Percentiles rank a stretch among this genome's conserved stretches.
Evolutionary conservation across 768 basidiomycete genomes (phyloP).

Genomic region (Exidia glandulosa): DNA sequence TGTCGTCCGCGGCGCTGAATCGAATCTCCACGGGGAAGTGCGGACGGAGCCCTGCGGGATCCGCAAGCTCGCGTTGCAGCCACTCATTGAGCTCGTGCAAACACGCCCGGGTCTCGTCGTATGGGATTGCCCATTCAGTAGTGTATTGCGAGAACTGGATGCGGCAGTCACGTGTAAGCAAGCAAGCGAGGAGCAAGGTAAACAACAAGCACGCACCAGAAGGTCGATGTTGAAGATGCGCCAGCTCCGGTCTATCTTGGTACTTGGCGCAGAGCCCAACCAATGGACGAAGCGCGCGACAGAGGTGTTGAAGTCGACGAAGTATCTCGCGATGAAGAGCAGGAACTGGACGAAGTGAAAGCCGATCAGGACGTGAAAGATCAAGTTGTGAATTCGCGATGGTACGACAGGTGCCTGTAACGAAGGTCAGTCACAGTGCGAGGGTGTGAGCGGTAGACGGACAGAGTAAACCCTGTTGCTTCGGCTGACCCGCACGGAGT

Average conservation of each 20-base stretch:
- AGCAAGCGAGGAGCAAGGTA: neutral
- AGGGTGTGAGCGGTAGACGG: slow-evolving; percentile 15
- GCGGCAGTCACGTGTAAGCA: neutral
- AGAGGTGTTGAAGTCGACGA: slow-evolving; percentile 50
- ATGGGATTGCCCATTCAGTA: slow-evolving; percentile 89
- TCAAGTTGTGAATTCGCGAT: neutral
- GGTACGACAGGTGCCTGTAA: slow-evolving; percentile 3
- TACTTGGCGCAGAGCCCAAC: slow-evolving; percentile 43
- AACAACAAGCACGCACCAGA: slow-evolving; percentile 42
- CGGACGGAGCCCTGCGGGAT: slow-evolving; percentile 66
- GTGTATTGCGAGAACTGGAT: slow-evolving; percentile 85
- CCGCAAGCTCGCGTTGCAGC: slow-evolving; percentile 53
- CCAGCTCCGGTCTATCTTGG: slow-evolving; percentile 66
- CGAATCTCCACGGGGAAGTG: slow-evolving; percentile 93
- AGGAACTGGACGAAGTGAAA: slow-evolving; percentile 76
- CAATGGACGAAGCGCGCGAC: slow-evolving; percentile 57
- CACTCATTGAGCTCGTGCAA: slow-evolving; percentile 61
- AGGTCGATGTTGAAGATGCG: slow-evolving; percentile 90
- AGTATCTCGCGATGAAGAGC: slow-evolving; percentile 63
- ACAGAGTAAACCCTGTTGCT: slow-evolving; percentile 74
- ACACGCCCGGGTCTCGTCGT: slow-evolving; percentile 50
- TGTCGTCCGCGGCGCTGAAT: slow-evolving; percentile 78
- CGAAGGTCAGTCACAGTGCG: neutral
- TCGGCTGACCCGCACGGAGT: slow-evolving; percentile 57
- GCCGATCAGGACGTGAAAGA: slow-evolving; percentile 20